Conservation (phyloP, 768 basidiomycete species). For the Strobilomyces echinocephalus region DNA sequence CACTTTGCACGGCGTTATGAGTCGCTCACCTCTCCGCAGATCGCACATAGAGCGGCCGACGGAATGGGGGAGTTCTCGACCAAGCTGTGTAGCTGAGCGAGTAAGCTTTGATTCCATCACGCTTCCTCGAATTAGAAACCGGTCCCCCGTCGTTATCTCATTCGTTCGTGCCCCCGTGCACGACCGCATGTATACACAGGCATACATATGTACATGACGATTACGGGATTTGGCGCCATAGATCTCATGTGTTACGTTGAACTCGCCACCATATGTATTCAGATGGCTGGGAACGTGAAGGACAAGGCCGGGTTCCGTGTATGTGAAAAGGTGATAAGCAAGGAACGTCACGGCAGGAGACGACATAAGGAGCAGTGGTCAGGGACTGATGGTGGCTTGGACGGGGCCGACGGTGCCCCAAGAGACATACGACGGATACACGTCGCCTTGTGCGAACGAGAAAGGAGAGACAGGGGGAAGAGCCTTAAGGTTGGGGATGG, state of each 20-base stretch:
- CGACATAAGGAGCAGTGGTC: not conserved
- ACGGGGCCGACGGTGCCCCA: constrained; percentile 12
- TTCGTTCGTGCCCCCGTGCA: too few species aligned
- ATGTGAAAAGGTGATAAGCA: constrained; percentile 7
- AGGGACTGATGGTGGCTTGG: constrained; percentile 12
- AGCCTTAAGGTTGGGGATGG: not conserved
- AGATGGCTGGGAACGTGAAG: too few species aligned
- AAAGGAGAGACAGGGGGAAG: not conserved
- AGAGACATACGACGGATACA: not conserved
- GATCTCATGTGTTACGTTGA: constrained; percentile 12
- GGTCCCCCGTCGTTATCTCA: constrained; percentile 4
- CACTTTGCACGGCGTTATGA: constrained; percentile 13
- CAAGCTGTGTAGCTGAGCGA: constrained; percentile 12
- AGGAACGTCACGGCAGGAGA: not conserved
- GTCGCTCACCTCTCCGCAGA: constrained; percentile 1
- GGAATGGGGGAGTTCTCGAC: not conserved
- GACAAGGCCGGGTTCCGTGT: not conserved
- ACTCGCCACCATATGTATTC: too few species aligned
- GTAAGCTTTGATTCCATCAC: constrained; percentile 19
- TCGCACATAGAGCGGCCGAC: constrained; percentile 16
- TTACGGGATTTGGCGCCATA: constrained; percentile 13
- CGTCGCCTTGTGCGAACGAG: not conserved
- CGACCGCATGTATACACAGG: too few species aligned
- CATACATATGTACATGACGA: constrained; percentile 4
- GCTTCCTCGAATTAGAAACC: constrained; percentile 14